phyloP scores from a whole-genome alignment of 2,329 filamentous ascomycete species.

The Fusarium miscanthi region DNA sequence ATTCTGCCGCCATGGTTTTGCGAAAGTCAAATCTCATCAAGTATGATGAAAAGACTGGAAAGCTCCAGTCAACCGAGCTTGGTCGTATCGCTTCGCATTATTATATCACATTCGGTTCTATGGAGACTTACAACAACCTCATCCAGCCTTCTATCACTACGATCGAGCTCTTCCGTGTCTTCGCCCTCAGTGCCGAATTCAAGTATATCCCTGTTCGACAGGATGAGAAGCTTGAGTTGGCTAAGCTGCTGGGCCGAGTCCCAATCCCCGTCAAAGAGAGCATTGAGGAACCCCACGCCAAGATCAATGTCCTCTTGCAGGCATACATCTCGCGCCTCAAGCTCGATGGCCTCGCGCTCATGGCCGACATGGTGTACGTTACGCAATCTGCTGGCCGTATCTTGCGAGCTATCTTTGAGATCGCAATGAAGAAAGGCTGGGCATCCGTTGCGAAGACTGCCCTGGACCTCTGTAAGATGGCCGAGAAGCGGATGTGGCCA shows the following conservation, averaged over 20 bases:
- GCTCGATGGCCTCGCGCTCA: slow-evolving; percentile 91
- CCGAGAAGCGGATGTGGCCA: slow-evolving; percentile 99
- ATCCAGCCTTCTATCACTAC: slow-evolving; percentile 92
- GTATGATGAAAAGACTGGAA: slow-evolving; percentile 94
- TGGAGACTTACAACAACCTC: slow-evolving; percentile 96
- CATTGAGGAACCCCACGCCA: slow-evolving; percentile 95
- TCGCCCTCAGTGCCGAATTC: slow-evolving; percentile 96
- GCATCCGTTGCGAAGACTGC: slow-evolving; percentile 91
- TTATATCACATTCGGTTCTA: slow-evolving; percentile 96
- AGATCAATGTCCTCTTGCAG: slow-evolving; percentile 97
- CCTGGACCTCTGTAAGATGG: slow-evolving; percentile 97
- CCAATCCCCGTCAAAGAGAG: slow-evolving; percentile 98
- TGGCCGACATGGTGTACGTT: slow-evolving; percentile 99
- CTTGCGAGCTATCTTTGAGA: slow-evolving; percentile 94
- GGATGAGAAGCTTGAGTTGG: slow-evolving; percentile 96
- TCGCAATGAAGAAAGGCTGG: slow-evolving; percentile 97
- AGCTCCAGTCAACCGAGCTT: slow-evolving; percentile 89
- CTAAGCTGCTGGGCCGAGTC: slow-evolving; percentile 88
- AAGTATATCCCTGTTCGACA: slow-evolving; percentile 98
- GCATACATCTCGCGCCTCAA: slow-evolving; percentile 96
- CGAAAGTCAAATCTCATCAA: slow-evolving; percentile 91
- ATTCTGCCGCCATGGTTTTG: slow-evolving; percentile 88
- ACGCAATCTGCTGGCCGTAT: slow-evolving; percentile 98
- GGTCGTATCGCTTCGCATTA: slow-evolving; percentile 97
- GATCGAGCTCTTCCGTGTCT: slow-evolving; percentile 96